Evolutionary conservation across 78 protist species (phyloP).

Genomic region (Dictyostelium discoideum): DNA sequence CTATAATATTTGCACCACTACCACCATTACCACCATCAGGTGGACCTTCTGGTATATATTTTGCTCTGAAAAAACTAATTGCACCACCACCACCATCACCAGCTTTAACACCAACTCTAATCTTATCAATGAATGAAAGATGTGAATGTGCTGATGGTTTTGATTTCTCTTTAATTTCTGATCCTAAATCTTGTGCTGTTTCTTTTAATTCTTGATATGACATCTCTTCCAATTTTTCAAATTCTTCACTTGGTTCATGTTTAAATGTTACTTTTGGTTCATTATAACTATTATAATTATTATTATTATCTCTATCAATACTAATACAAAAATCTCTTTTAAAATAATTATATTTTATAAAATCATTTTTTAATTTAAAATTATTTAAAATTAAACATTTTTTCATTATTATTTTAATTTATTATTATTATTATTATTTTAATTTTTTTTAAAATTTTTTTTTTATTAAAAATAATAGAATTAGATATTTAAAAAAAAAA

Average conservation of each 20-base stretch:
- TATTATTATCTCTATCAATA: not conserved
- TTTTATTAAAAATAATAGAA: not conserved
- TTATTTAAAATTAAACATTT: not conserved
- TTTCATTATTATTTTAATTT: not conserved
- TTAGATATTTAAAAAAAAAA: too few relatives aligned
- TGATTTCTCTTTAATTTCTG: not conserved
- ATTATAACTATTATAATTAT: not conserved
- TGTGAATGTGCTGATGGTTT: not conserved
- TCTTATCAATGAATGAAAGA: slow-evolving; percentile 32
- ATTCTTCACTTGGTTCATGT: not conserved
- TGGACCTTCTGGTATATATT: slow-evolving; percentile 71
- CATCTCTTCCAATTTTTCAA: not conserved
- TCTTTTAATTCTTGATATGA: not conserved
- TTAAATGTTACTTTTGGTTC: not conserved
- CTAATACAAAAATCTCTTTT: not conserved
- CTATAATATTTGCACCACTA: slow-evolving; percentile 48
- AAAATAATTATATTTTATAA: not conserved
- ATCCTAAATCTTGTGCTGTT: not conserved
- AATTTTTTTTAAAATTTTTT: not conserved
- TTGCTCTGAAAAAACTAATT: slow-evolving; percentile 49
- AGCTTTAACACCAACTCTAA: slow-evolving; percentile 23
- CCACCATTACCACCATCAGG: slow-evolving; percentile 83
- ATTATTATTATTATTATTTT: not conserved
- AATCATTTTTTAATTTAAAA: not conserved
- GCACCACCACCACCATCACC: slow-evolving; percentile 76